Base-by-base conservation (phyloP, 148 eudicot species). In the Diospyros kaki region DNA sequence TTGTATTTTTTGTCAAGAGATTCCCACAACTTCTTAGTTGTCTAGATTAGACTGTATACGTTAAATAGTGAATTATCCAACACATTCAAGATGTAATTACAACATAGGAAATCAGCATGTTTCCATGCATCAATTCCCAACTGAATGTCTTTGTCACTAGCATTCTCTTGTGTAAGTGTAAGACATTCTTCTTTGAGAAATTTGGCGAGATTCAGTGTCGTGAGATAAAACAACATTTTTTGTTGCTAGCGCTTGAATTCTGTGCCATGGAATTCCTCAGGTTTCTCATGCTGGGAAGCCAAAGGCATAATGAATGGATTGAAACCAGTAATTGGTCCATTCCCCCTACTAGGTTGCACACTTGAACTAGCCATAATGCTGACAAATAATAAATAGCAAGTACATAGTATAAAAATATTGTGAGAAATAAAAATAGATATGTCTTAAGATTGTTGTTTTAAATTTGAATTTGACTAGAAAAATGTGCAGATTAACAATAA, bases 201-300 rank as follows among this genome's bases (percentile, higher is more conserved):
- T 2, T 14, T 61, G 2, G 65, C 39, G 3, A 64, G 46, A 41
- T 64, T 39, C 68, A 39, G 10, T 4, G 68, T 56, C 3, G 60
- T 56, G n/a, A 56, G 60, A 12, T 64, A 64, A 13, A 64, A 64
- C 46, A 39, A 12, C 68, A 64, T 64, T 39, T 64, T 64, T 42
- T 64, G 48, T 40, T 64, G 68, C 44, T 15, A 64, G 0, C 68
- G 4, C 18, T 41, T 64, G 68, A 64, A 64, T 1, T 64, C 68
- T 4, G 10, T 3, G 3, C 68, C 68, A 39, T 40, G 1, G 65
- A 61, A 61, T 14, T 17, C 18, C 8, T 61, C 65, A 15, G 65
- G 65, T 18, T 18, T 15, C 39, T 61, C 65, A n/a, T n/a, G n/a
- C n/a, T n/a, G n/a, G n/a, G n/a, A n/a, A n/a, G n/a, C n/a, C n/a